phyloP scores from a whole-genome alignment of 202 grass and related monocot species.

The Brachypodium distachyon region DNA sequence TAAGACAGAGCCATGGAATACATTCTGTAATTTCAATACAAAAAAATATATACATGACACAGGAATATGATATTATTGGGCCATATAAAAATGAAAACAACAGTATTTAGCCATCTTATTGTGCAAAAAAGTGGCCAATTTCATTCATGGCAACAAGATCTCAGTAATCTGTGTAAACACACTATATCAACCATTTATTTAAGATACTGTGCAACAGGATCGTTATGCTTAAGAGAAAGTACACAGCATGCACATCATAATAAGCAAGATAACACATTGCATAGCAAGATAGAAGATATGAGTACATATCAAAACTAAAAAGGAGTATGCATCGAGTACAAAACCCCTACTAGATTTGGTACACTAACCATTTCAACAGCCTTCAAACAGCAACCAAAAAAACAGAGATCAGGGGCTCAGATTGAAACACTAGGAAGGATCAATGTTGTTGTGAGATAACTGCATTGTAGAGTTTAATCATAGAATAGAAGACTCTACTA shows the following conservation, averaged over 20 bases:
- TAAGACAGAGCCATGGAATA: slow-evolving; percentile 1
- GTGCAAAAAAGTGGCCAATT: background rate
- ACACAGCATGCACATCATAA: background rate
- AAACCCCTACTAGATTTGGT: background rate
- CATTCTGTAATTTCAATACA: background rate
- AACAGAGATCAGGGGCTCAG: background rate
- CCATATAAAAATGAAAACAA: background rate
- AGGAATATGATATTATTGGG: background rate
- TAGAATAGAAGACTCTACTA: background rate
- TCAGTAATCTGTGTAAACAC: background rate
- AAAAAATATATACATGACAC: background rate
- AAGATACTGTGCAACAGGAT: background rate
- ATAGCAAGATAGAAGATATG: background rate
- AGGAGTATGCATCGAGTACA: background rate
- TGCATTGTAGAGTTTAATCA: background rate
- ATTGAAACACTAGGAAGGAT: background rate
- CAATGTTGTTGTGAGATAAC: background rate
- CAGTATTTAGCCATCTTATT: background rate
- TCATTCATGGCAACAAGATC: background rate
- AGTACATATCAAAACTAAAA: background rate
- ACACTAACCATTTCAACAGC: background rate
- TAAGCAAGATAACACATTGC: background rate
- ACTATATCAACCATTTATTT: background rate
- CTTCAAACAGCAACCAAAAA: background rate
- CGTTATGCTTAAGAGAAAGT: background rate